Base-by-base conservation (phyloP, 192 early-diverging fungal species). In the Coemansia sp. region DNA sequence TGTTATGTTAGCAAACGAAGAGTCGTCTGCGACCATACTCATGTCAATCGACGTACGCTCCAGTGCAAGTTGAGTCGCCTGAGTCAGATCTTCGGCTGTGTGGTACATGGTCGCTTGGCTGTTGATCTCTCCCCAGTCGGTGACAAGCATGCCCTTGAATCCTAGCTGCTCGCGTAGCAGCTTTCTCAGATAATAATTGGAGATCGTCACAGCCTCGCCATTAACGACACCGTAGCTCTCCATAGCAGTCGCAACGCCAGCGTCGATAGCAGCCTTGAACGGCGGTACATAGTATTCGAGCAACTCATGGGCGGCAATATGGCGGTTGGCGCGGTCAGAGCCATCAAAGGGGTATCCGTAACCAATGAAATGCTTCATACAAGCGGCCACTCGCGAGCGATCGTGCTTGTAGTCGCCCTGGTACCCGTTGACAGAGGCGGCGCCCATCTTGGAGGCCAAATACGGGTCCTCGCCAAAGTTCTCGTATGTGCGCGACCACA, bases 341-440 rank as follows among this genome's bases (percentile, higher is more conserved):
- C 76, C 75, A 59, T 83, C 81, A 42, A 85, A 86, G 26, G 88
- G 85, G 8, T 83, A 81, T 4, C 87, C 87, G 67, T 89, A 89
- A 37, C 82, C 88, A 43, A 89, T 86, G 75, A 89, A 89, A 61
- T 89, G 88, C 75, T 90, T 90, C 74, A 89, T 78, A 47, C 88
- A 88, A 2, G 86, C 88, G 2, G 88, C 89, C 0, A 90, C 85
- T 3, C 87, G 86, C n/a, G 76, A 81, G 5, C 89, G 78, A 42
- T 90, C 88, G 11, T 66, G 71, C 62, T 88, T 89, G 73, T 90
- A 90, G 70, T 90, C 80, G 21, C 89, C 89, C 64, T 90, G 89
- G n/a, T 87, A 79, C 6, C 89, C 89, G 57, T 73, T 73, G 14
- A 88, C 76, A 1, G 85, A 71, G 11, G 87, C 84, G 23, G 50